Evolutionary conservation across 2,329 filamentous ascomycete genomes (phyloP).

Genomic region (Nemania serpens): DNA sequence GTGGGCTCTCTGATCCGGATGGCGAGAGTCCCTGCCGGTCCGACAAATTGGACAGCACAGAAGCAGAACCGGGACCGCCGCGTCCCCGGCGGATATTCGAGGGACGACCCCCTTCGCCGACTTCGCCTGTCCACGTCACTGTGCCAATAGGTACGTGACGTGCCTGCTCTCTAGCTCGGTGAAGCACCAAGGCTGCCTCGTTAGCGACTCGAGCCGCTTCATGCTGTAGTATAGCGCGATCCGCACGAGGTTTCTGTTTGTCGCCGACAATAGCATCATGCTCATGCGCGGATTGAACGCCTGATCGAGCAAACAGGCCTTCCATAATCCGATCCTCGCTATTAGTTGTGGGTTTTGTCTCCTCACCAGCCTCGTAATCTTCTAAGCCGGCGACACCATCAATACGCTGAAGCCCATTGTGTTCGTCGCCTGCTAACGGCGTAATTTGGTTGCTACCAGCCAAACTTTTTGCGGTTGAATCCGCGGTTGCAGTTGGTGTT

Average conservation of each 20-base stretch:
- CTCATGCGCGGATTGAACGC: conserved; percentile 88
- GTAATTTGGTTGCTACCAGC: conserved; percentile 21
- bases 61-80: conserved; percentile 57
- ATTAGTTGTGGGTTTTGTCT: conserved; percentile 49
- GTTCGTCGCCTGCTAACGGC: conserved; percentile 34
- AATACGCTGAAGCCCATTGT: conserved; percentile 42
- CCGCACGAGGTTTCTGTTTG: conserved; percentile 71
- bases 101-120: conserved; percentile 76
- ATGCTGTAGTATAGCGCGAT: conserved; percentile 76
- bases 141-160: conserved; percentile 77
- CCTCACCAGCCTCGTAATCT: conserved; percentile 51
- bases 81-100: conserved; percentile 55
- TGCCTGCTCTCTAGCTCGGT: conserved; percentile 73
- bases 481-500: conserved; percentile 7
- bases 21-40: conserved; percentile 55
- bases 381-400: conserved; percentile 41
- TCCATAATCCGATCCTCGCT: conserved; percentile 82
- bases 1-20: conserved; percentile 53
- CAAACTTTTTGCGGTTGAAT: conserved; percentile 18
- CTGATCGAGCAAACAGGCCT: conserved; percentile 83
- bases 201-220: conserved; percentile 82
- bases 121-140: conserved; percentile 90
- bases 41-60: conserved; percentile 61
- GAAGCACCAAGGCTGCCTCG: conserved; percentile 76
- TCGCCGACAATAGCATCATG: conserved; percentile 90